A percentile compares a stretch with the other conserved stretches of the same genome.
phyloP scores from a whole-genome alignment of 2,329 filamentous ascomycete species.

The Xylaria sp. region DNA sequence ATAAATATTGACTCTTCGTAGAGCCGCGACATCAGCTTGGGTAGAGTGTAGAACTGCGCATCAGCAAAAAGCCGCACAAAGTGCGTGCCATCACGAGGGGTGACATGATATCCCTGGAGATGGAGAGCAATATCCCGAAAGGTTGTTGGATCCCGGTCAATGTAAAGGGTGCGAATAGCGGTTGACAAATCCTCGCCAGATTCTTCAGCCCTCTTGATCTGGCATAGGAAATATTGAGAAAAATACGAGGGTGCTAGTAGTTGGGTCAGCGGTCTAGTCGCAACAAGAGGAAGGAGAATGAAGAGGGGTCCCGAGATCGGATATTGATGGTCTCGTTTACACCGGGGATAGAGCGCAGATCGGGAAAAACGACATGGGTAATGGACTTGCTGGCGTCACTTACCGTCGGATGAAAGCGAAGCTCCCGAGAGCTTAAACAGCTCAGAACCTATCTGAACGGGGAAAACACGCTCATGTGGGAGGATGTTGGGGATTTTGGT shows the following conservation, averaged over 20 bases:
- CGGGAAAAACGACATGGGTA: constrained; percentile 16
- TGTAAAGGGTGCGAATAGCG: constrained; percentile 84
- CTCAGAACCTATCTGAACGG: constrained; percentile 78
- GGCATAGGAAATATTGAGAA: constrained; percentile 90
- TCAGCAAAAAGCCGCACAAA: constrained; percentile 95
- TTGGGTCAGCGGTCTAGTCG: constrained; percentile 37
- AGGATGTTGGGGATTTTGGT: constrained; percentile 67
- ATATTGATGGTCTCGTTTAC: background rate
- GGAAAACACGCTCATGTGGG: constrained; percentile 78
- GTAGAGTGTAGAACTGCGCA: constrained; percentile 93
- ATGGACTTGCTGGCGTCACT: constrained; percentile 47
- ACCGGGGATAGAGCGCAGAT: constrained; percentile 7
- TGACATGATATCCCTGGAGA: constrained; percentile 90
- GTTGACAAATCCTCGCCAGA: constrained; percentile 63
- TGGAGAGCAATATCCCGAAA: constrained; percentile 92
- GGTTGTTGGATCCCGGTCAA: constrained; percentile 90
- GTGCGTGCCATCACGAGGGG: constrained; percentile 82
- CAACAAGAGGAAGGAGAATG: constrained; percentile 26
- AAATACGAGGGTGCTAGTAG: constrained; percentile 89
- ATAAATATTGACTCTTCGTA: constrained; percentile 94
- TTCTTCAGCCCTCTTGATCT: constrained; percentile 73
- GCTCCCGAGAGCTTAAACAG: constrained; percentile 79
- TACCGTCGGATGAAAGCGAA: constrained; percentile 78
- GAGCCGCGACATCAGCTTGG: constrained; percentile 88
- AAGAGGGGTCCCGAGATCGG: constrained; percentile 25